Conservation (phyloP, 129 eudicot genomes). For the Saussurea involucrata region DNA sequence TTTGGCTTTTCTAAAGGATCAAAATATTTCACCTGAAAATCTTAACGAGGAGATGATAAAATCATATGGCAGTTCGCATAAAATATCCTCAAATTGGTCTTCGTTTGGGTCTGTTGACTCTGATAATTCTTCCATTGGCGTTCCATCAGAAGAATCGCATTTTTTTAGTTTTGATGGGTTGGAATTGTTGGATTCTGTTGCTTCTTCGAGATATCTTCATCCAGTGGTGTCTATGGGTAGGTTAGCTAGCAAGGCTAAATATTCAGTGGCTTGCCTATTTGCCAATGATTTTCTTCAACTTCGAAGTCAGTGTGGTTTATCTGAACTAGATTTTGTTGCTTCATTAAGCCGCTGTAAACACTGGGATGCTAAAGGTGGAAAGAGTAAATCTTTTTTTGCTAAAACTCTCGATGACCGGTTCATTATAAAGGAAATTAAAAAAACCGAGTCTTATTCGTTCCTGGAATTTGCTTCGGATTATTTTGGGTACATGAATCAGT, state of each 20-base stretch:
- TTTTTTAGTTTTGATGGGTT: conserved; percentile 52
- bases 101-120: conserved; percentile 47
- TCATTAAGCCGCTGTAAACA: conserved; percentile 80
- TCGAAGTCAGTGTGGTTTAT: conserved; percentile 68
- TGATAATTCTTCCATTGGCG: conserved; percentile 35
- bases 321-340: conserved; percentile 76
- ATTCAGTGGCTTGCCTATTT: conserved; percentile 64
- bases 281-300: conserved; percentile 65
- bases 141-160: conserved; percentile 43
- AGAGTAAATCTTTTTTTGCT: conserved; percentile 85
- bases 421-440: conserved; percentile 83
- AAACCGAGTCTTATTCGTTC: conserved; percentile 74
- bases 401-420: conserved; percentile 87
- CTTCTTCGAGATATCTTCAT: conserved; percentile 44
- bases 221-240: conserved; percentile 69
- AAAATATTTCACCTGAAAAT: conserved; percentile 25
- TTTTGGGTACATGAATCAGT: conserved; percentile 69
- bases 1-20: conserved; percentile 54
- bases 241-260: conserved; percentile 46
- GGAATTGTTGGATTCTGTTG: conserved; percentile 47
- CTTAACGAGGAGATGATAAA: conserved; percentile 22
- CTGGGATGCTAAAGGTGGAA: conserved; percentile 98
- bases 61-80: conserved; percentile 28
- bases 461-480: conserved; percentile 68
- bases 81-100: conserved; percentile 33